Evolutionary conservation across 2,329 filamentous ascomycete species (phyloP), one percentile per base, ranked within the genome.

Genomic region (Aspergillus puulaauensis): DNA sequence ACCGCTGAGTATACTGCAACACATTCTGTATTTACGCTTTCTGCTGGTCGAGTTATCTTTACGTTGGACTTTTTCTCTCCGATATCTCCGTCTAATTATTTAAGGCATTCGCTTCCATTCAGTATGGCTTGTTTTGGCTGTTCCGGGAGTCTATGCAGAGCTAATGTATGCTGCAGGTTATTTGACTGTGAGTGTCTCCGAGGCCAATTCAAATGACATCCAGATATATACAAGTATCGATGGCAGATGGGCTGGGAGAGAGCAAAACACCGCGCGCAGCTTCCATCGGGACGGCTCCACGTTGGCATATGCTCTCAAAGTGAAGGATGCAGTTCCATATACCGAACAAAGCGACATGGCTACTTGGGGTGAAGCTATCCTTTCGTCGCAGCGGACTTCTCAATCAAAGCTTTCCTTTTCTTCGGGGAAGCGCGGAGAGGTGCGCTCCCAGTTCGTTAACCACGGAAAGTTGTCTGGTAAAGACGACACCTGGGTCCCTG

Each of bases 51-150:
- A 12, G 71, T 70, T 6, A 67, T 54, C 11, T 66, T 79, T 37
- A 71, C 65, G 1, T 59, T 80, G 33, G 77, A 79, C 58, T 79
- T 79, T 59, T 75, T 79, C 57, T 79, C 77, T 14, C 77, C 77
- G 1, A 73, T 79, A 4, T 76, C 75, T 3, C 75, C 76, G 3
- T 70, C 70, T 1, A 72, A 79, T 60, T 75, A 77, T 56, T 52
- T 75, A 4, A 72, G 77, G 15, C 77, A 80, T 54, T 79, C 75
- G 8, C 68, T 79, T 49, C 77, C 77, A 35, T 79, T 78, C 61
- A 71, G 71, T 73, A 66, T 39, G 57, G 27, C 35, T 15, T 27
- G 19, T 8, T 46, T 8, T 27, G 27, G 9, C 9, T n/a, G 39
- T 23, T 15, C 15, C 17, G 9, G 7, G 6, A 21, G 11, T 37